Conservation (phyloP, 768 basidiomycete species). For the Suillus placidus region DNA sequence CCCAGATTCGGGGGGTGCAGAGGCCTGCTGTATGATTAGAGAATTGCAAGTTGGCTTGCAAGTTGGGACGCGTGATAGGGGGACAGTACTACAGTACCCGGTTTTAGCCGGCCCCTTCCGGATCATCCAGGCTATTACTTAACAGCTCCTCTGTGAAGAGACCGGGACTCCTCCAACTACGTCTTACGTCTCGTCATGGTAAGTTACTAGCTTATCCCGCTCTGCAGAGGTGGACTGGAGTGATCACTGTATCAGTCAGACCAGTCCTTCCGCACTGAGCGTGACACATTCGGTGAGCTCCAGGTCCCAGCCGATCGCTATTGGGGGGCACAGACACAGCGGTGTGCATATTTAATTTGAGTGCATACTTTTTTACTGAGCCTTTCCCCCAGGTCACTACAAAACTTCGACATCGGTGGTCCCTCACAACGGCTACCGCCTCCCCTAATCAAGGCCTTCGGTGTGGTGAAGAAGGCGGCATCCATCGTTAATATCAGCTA, state of each 20-base stretch:
- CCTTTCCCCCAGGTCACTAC: slow-evolving; percentile 65
- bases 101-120: neutral
- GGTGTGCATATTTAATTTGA: slow-evolving; percentile 45
- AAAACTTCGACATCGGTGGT: slow-evolving; percentile 99
- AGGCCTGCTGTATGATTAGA: neutral
- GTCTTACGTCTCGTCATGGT: slow-evolving; percentile 36
- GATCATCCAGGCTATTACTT: too few relatives aligned
- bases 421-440: slow-evolving; percentile 91
- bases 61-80: neutral
- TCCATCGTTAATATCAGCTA: slow-evolving; percentile 86
- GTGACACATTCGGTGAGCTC: slow-evolving; percentile 95
- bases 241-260: slow-evolving; percentile 37
- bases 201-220: neutral
- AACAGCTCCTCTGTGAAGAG: too few relatives aligned
- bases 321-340: slow-evolving; percentile 98
- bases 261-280: slow-evolving; percentile 72
- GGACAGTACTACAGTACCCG: neutral
- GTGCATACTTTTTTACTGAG: slow-evolving; percentile 12
- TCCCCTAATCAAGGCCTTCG: slow-evolving; percentile 96
- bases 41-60: too few relatives aligned
- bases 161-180: neutral
- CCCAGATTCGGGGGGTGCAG: neutral
- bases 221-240: neutral
- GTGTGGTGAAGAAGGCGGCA: slow-evolving; percentile 96
- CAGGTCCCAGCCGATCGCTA: slow-evolving; percentile 87